Conservation (phyloP, 1,284 basidiomycete species). For the Ceratobasidium papillatum region DNA sequence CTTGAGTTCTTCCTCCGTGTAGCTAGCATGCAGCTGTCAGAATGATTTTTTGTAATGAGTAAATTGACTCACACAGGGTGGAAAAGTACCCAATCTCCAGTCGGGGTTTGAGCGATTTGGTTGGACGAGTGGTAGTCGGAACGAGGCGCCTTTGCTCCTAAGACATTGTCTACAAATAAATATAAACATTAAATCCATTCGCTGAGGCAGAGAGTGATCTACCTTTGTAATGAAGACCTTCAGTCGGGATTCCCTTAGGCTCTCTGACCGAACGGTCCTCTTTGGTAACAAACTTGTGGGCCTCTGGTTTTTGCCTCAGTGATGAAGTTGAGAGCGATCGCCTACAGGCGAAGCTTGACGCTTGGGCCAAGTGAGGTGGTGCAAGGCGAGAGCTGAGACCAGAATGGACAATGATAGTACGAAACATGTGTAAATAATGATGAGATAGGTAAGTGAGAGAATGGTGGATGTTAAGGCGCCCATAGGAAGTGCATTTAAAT, state of each 20-base stretch:
- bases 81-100: conserved; percentile 35
- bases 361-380: conserved; percentile 8
- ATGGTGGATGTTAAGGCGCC: neutral
- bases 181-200: neutral
- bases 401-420: conserved; percentile 5
- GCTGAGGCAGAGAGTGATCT: neutral
- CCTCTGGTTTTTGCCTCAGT: neutral
- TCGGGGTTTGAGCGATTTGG: conserved; percentile 21
- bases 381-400: conserved; percentile 16
- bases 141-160: conserved; percentile 22
- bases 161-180: conserved; percentile 22
- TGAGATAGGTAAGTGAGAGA: neutral
- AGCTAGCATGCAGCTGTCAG: neutral
- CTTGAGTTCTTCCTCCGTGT: conserved; percentile 12
- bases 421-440: conserved; percentile 18
- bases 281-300: conserved; percentile 16
- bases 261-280: neutral
- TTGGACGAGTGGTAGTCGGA: conserved; percentile 28
- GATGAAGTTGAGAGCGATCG: conserved; percentile 22
- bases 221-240: conserved; percentile 34
- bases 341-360: conserved; percentile 23
- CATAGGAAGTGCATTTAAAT: conserved; percentile 8
- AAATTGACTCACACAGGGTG: conserved; percentile 17
- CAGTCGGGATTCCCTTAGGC: conserved; percentile 32
- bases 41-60: neutral